Conservation (phyloP, 371 early-diverging fungal genomes). For the Saksenaea vasiformis region DNA sequence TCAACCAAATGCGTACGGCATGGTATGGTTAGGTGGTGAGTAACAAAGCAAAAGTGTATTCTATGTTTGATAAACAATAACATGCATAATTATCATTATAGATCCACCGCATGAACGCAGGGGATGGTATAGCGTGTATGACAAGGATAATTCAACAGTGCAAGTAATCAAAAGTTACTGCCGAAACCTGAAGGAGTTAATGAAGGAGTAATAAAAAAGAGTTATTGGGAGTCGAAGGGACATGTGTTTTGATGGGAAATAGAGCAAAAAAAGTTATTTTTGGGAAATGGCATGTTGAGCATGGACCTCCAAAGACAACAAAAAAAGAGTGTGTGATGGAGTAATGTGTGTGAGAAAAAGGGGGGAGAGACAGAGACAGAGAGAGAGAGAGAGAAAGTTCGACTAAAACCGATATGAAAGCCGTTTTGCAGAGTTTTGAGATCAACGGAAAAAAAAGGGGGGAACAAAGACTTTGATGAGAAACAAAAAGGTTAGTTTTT, state of each 20-base stretch:
- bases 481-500: not conserved
- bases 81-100: not conserved
- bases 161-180: slow-evolving; percentile 23
- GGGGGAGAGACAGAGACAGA: not conserved
- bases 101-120: slow-evolving; percentile 51
- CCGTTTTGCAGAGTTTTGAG: not conserved
- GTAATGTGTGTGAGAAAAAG: not conserved
- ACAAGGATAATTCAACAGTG: slow-evolving; percentile 33
- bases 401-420: slow-evolving; percentile 1
- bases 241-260: slow-evolving; percentile 3
- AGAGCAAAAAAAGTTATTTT: not conserved
- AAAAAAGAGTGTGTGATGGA: not conserved
- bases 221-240: not conserved
- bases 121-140: slow-evolving; percentile 52
- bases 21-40: slow-evolving; percentile 45
- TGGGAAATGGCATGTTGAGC: not conserved
- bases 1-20: slow-evolving; percentile 33
- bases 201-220: slow-evolving; percentile 1
- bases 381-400: not conserved
- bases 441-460: not conserved
- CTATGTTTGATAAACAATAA: not conserved
- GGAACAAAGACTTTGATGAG: not conserved
- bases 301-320: slow-evolving; percentile 3
- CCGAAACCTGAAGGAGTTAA: slow-evolving; percentile 4
- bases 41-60: no score